Evolutionary conservation across 345 rosid genomes (phyloP).

Genomic region (Lepidium africanum): DNA sequence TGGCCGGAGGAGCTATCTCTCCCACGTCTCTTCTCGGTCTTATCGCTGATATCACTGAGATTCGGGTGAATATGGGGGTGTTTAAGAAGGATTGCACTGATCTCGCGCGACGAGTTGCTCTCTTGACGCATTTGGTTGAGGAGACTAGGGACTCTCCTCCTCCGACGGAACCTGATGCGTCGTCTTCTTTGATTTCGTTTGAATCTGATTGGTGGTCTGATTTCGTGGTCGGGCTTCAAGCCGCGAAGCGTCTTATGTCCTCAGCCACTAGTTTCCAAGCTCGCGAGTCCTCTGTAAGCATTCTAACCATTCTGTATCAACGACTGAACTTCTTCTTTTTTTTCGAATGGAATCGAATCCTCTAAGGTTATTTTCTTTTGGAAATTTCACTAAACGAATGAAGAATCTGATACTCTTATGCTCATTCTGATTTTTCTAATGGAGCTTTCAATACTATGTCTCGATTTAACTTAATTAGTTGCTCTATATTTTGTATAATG

Average conservation of each 20-base stretch:
- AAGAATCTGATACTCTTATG: background rate
- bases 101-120: constrained; percentile 68
- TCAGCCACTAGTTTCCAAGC: constrained; percentile 38
- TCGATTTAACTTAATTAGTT: background rate
- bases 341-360: background rate
- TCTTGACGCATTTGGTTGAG: constrained; percentile 71
- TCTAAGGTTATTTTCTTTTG: background rate
- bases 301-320: constrained; percentile 1
- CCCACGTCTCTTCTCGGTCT: constrained; percentile 14
- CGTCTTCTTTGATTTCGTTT: background rate
- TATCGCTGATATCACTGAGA: constrained; percentile 19
- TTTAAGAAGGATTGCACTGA: constrained; percentile 72
- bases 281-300: constrained; percentile 48
- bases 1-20: constrained; percentile 18
- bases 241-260: constrained; percentile 45
- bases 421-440: background rate
- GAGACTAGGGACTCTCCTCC: constrained; percentile 49
- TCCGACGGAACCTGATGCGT: constrained; percentile 12
- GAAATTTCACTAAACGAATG: background rate
- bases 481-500: background rate
- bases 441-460: background rate
- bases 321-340: background rate
- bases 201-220: constrained; percentile 56
- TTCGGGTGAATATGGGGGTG: constrained; percentile 3
- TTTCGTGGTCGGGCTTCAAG: constrained; percentile 51